Conservation (phyloP, 768 basidiomycete genomes). For the Mycena metata region DNA sequence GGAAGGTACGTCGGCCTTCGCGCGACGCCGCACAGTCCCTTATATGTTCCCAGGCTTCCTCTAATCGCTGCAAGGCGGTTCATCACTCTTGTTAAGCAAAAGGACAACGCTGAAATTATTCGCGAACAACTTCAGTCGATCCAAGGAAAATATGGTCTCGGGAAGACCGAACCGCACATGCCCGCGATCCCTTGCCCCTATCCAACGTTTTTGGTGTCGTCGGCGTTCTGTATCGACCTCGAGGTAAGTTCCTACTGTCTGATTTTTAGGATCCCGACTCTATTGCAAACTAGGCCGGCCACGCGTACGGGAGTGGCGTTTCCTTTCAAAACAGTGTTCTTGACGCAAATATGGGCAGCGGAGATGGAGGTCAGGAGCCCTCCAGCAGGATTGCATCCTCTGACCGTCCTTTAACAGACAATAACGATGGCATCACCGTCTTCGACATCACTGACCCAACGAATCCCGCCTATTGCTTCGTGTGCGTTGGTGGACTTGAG, state of each 20-base stretch:
- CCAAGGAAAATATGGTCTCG: conserved; percentile 47
- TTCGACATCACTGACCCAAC: conserved; percentile 45
- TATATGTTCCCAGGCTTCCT: conserved; percentile 41
- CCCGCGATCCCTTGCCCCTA: conserved; percentile 51
- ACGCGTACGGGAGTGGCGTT: conserved; percentile 37
- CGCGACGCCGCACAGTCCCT: background rate
- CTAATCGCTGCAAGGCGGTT: conserved; percentile 49
- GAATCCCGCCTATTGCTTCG: conserved; percentile 44
- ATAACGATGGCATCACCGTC: conserved; percentile 49
- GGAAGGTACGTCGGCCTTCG: conserved; percentile 18
- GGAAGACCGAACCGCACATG: conserved; percentile 31
- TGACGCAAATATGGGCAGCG: conserved; percentile 39
- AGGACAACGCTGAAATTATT: conserved; percentile 53
- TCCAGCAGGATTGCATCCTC: background rate
- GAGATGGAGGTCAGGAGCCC: conserved; percentile 38
- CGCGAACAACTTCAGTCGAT: conserved; percentile 50
- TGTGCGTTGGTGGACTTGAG: conserved; percentile 19
- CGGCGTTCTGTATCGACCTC: conserved; percentile 48
- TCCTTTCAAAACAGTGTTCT: conserved; percentile 38
- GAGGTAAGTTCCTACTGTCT: conserved; percentile 16
- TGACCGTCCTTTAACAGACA: conserved; percentile 38
- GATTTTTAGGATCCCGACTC: background rate
- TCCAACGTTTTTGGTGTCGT: conserved; percentile 46
- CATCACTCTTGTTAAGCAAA: conserved; percentile 50
- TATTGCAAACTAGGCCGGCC: background rate